A percentile compares a stretch with the other conserved stretches of the same genome.
These are phyloP conservation scores for Porphyrellus sp. DNA, from an alignment of 1,284 basidiomycete genomes.

Conservation along the genomic window DNA sequence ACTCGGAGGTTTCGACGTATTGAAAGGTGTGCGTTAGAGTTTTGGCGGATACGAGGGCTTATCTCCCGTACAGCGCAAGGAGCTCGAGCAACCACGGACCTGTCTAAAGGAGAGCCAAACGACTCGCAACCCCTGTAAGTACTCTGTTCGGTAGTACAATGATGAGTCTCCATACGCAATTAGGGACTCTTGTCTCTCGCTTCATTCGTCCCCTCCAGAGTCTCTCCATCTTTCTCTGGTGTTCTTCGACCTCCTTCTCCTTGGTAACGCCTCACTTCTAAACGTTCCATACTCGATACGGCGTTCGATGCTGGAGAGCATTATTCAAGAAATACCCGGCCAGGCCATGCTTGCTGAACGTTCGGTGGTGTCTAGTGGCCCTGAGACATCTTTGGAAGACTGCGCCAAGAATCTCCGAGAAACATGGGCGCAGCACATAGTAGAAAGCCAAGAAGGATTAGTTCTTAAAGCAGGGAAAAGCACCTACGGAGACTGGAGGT, in stretches of 20 bases:
- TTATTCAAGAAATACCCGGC: constrained; percentile 52
- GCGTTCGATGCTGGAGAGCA: constrained; percentile 55
- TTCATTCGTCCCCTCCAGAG: constrained; percentile 43
- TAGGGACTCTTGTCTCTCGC: constrained; percentile 44
- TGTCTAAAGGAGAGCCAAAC: constrained; percentile 15
- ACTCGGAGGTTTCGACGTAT: background rate
- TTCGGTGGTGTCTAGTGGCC: constrained; percentile 37
- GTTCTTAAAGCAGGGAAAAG: constrained; percentile 75
- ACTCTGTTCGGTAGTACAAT: background rate
- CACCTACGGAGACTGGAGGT: constrained; percentile 56
- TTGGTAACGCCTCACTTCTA: constrained; percentile 60
- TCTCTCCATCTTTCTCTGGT: constrained; percentile 69
- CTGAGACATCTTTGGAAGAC: constrained; percentile 8
- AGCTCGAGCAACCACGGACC: constrained; percentile 34
- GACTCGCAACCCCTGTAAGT: constrained; percentile 27
- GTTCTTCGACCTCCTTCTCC: constrained; percentile 78
- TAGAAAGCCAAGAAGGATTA: constrained; percentile 59
- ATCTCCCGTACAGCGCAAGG: constrained; percentile 57
- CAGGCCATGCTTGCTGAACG: constrained; percentile 63
- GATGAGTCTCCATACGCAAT: background rate
- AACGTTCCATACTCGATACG: constrained; percentile 55
- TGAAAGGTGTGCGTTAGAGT: constrained; percentile 45
- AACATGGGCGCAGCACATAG: constrained; percentile 52
- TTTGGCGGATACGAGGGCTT: constrained; percentile 64
- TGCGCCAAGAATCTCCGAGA: constrained; percentile 36